phyloP scores from a whole-genome alignment of 2,329 filamentous ascomycete genomes.

The Ascochyta rabiei region DNA sequence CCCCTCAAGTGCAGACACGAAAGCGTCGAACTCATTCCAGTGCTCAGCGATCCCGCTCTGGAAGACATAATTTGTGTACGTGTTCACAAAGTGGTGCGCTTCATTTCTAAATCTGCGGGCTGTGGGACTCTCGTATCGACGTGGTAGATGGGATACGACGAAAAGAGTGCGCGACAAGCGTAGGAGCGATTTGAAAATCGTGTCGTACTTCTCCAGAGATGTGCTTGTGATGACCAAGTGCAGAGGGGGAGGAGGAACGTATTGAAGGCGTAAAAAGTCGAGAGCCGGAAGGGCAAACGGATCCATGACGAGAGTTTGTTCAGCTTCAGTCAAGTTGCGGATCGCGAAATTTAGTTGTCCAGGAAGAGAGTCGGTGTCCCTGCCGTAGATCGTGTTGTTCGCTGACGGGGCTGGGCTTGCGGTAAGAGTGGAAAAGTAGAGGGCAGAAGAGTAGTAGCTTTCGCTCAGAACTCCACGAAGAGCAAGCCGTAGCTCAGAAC shows the following conservation, averaged over 20 bases:
- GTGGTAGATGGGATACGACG: constrained; percentile 60
- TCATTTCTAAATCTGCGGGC: constrained; percentile 68
- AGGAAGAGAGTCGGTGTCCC: constrained; percentile 48
- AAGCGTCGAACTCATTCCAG: constrained; percentile 73
- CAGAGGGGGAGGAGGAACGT: constrained; percentile 75
- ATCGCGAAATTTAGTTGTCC: constrained; percentile 72
- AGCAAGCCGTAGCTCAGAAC: constrained; percentile 87
- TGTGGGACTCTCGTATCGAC: constrained; percentile 26
- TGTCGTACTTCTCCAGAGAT: constrained; percentile 80
- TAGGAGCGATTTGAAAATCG: constrained; percentile 79
- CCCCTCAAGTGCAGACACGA: constrained; percentile 67
- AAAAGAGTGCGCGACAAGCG: constrained; percentile 80
- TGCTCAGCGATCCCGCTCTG: constrained; percentile 75
- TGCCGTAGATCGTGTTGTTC: constrained; percentile 18
- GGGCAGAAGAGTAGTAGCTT: constrained; percentile 61
- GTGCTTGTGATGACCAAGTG: constrained; percentile 73
- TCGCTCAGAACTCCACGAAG: constrained; percentile 85
- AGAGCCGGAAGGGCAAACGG: constrained; percentile 82
- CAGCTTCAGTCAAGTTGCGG: constrained; percentile 71
- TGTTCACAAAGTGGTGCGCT: constrained; percentile 78
- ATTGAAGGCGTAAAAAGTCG: constrained; percentile 90
- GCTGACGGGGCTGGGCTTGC: not conserved
- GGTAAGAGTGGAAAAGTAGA: constrained; percentile 34
- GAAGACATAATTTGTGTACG: constrained; percentile 77
- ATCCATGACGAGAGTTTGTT: constrained; percentile 84